phyloP scores from a whole-genome alignment of 768 basidiomycete species.

The Tricholoma saponaceum region DNA sequence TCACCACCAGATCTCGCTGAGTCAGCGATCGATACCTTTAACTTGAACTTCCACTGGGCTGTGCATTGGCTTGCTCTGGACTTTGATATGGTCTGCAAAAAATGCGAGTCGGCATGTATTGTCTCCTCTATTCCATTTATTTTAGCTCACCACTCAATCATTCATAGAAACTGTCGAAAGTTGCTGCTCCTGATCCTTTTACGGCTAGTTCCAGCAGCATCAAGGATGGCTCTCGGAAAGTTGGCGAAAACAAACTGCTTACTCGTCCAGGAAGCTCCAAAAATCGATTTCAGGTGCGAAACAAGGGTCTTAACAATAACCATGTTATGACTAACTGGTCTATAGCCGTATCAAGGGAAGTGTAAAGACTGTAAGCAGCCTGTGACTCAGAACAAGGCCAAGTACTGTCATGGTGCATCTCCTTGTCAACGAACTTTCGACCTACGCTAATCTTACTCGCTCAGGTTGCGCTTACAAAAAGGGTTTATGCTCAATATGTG shows the following conservation, averaged over 20 bases:
- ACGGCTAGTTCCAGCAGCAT: conserved; percentile 66
- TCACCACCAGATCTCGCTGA: conserved; percentile 25
- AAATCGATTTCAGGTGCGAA: conserved; percentile 70
- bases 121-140: conserved; percentile 10
- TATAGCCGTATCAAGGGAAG: conserved; percentile 79
- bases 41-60: conserved; percentile 4
- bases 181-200: conserved; percentile 89
- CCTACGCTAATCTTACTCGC: conserved; percentile 6
- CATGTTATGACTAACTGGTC: conserved; percentile 12
- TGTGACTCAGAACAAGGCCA: conserved; percentile 81
- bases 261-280: conserved; percentile 65
- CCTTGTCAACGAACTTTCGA: conserved; percentile 3
- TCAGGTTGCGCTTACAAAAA: conserved; percentile 86
- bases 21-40: conserved; percentile 26
- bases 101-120: conserved; percentile 67
- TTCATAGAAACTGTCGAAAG: conserved; percentile 82
- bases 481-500: conserved; percentile 83
- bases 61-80: conserved; percentile 13
- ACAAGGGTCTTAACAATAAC: conserved; percentile 13
- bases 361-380: conserved; percentile 87
- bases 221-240: conserved; percentile 75
- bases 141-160: conserved; percentile 9
- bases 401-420: conserved; percentile 80
- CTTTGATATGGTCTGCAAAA: conserved; percentile 76
- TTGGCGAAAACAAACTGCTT: conserved; percentile 84